Evolutionary conservation across 2,329 filamentous ascomycete species (phyloP), one percentile per base, ranked within the genome.

Genomic region (Clonostachys sp.): DNA sequence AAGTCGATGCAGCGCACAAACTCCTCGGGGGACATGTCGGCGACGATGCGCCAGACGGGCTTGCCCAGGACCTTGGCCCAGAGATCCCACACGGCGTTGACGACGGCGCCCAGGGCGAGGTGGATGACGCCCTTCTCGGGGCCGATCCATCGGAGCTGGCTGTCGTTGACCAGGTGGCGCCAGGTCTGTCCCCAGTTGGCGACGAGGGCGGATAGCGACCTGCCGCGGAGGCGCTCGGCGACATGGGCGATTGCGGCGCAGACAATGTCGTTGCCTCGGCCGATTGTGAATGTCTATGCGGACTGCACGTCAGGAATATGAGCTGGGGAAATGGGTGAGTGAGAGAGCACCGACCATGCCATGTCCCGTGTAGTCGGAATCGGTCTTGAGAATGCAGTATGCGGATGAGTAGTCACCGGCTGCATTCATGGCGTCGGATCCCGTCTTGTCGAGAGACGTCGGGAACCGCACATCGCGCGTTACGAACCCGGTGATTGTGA

Each of bases 401-500:
- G 91, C 91, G 12, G 91, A 79, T 2, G 90, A 95, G 71, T 96
- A 96, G 69, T 96, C 90, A 51, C 90, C 88, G 3, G 91, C 90
- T 4, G 89, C 87, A 63, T 96, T 96, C 91, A 96, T 96, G 61
- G 90, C 91, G 80, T 96, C 91, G 9, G 89, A 95, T 59, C 91
- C 91, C n/a, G 90, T 95, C 73, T 92, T 94, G 71, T 95, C 90
- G 51, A 96, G 83, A 39, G 91, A 96, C n/a, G 91, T 96, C 66
- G 86, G 86, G 64, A 90, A 90, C 57, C 86, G 82, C 63, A 90
- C 84, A 71, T 90, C 86, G 61, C 84, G 78, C 50, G 84, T 87
- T 55, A 71, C 73, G 74, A 83, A 89, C 53, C 83, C 80, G 47
- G 84, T 89, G 62, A 90, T 88, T 49, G 81, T 88, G 58, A 89